Base-by-base conservation (phyloP, 495 filamentous ascomycete species). In the Pyrenula aspistea region DNA sequence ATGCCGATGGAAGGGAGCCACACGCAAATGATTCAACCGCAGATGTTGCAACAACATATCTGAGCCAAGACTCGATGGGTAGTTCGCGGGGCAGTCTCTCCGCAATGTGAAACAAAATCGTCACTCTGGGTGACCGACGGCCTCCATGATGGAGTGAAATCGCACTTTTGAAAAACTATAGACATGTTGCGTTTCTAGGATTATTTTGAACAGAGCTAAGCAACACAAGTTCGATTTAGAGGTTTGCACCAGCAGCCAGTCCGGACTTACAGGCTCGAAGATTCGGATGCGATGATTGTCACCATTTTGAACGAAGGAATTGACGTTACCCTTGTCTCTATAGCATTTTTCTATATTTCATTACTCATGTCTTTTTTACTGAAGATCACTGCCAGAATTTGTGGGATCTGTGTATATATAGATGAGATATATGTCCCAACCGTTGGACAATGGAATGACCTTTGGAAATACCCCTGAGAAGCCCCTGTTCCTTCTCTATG, bases 41-140 rank as follows among this genome's bases (percentile, higher is more conserved):
- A 74, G 57, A 67, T 76, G 56, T 59, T 77, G 12, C 74, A 75
- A 56, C 74, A 77, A 60, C 73, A 73, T 4, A 71, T 77, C 36
- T 77, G 65, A 71, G 61, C 31, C 15, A 15, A 4, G 31, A 15
- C 15, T 15, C 15, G 4, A 42, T 15, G n/a, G n/a, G n/a, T n/a
- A n/a, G n/a, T n/a, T n/a, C n/a, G n/a, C n/a, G n/a, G n/a, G n/a
- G n/a, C n/a, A n/a, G n/a, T n/a, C n/a, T n/a, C n/a, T n/a, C n/a
- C n/a, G n/a, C n/a, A n/a, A n/a, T n/a, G n/a, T n/a, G n/a, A n/a
- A n/a, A n/a, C n/a, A n/a, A n/a, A n/a, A n/a, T n/a, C n/a, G n/a
- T n/a, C n/a, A n/a, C n/a, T n/a, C n/a, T n/a, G n/a, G n/a, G n/a
- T n/a, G n/a, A n/a, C n/a, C n/a, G n/a, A n/a, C n/a, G n/a, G n/a